Evolutionary conservation across 1,284 basidiomycete genomes (phyloP).

Genomic region (Cryptococcus sp.): DNA sequence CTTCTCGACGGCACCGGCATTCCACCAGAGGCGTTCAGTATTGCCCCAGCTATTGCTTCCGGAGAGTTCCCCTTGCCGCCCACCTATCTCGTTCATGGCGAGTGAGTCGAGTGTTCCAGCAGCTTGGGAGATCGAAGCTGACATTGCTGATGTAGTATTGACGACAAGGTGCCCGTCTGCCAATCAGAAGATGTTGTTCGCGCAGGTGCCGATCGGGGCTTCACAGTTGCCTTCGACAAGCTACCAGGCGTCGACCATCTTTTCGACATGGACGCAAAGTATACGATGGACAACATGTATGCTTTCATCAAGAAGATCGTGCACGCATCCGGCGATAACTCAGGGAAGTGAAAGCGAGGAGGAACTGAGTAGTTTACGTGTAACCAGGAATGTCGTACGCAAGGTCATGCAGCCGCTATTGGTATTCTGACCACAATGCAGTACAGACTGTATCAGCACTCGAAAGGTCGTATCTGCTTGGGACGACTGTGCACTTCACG

Average conservation of each 20-base stretch:
- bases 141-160: background rate
- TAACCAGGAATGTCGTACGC: no score
- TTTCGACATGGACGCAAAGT: slow-evolving; percentile 7
- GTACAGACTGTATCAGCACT: no score
- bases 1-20: slow-evolving; percentile 6
- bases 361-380: no score
- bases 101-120: slow-evolving; percentile 6
- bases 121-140: background rate
- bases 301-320: background rate
- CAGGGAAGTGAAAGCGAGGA: no score
- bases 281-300: background rate
- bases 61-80: slow-evolving; percentile 13
- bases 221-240: slow-evolving; percentile 4
- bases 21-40: slow-evolving; percentile 1
- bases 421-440: no score
- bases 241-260: slow-evolving; percentile 14
- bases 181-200: slow-evolving; percentile 13
- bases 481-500: no score
- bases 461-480: no score
- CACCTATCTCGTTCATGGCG: slow-evolving; percentile 11
- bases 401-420: no score
- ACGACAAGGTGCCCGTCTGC: slow-evolving; percentile 16
- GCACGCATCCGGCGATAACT: background rate
- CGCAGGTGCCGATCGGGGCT: slow-evolving; percentile 1
- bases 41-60: slow-evolving; percentile 3